Conservation (phyloP, 202 grass and related monocot species). For the Eragrostis tef region DNA sequence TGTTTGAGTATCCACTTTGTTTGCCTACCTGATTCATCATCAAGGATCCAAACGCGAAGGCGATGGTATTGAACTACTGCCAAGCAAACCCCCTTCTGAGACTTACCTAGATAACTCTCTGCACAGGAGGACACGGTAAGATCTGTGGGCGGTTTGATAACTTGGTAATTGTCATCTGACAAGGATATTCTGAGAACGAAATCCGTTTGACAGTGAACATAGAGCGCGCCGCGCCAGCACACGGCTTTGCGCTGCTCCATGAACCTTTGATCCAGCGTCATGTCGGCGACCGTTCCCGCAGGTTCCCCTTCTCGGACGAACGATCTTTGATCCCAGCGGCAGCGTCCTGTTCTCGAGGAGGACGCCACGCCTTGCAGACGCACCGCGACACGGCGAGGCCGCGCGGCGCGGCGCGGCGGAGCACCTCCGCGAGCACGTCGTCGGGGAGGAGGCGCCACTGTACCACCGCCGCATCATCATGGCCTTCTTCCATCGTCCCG, state of each 20-base stretch:
- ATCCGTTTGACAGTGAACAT: neutral
- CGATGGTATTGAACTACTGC: neutral
- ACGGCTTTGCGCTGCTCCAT: neutral
- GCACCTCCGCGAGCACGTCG: conserved; percentile 4
- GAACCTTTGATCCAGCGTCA: neutral
- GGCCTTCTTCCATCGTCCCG: too few relatives aligned
- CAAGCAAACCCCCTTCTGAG: neutral
- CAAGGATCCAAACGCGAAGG: conserved; percentile 27
- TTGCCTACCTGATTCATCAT: neutral
- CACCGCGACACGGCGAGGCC: neutral
- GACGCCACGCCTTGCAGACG: neutral
- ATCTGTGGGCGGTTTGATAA: neutral
- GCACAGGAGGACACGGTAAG: neutral
- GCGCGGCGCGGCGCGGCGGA: neutral
- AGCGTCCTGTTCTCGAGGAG: neutral
- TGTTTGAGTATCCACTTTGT: neutral
- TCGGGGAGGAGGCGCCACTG: neutral
- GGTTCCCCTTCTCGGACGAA: neutral
- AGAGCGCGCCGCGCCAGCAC: neutral
- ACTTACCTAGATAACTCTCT: neutral
- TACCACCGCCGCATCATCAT: too few relatives aligned
- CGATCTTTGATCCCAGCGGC: neutral
- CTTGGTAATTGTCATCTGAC: neutral
- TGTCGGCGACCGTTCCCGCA: neutral
- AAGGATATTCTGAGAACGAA: conserved; percentile 3